Evolutionary conservation across 768 basidiomycete species (phyloP), one percentile per base, ranked within the genome.

Genomic region (Lactifluus pinguis): DNA sequence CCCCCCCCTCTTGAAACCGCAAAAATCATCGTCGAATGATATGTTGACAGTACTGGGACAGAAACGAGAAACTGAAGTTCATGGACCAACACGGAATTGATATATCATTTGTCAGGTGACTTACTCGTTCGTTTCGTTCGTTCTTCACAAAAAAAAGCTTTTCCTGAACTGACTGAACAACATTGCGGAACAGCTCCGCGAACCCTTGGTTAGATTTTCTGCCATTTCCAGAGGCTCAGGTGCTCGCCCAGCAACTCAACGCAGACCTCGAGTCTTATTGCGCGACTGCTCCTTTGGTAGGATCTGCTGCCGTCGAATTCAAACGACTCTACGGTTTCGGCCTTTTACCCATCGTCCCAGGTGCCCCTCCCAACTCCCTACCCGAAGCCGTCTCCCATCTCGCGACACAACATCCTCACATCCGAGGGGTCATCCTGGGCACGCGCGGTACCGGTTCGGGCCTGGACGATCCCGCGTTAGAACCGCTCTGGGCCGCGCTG

Each of bases 121-220:
- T 47, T 56, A 25, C 30, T 30, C 56, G 19, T 38, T 36, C 45
- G 41, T 25, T 11, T n/a, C 7, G 25, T 25, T 25, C 25, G 25
- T 25, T 25, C 25, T 25, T 25, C 25, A 25, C 25, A 25, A 25
- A 25, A 25, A 25, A 25, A 25, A 25, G 25, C 25, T 17, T 3
- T 36, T 36, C n/a, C n/a, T n/a, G n/a, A n/a, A n/a, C 47, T 59
- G 47, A 65, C 30, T 25, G 25, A 25, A 1, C 2, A 41, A 61
- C 34, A 5, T 47, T 8, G 21, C 25, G 25, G 25, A 11, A 49
- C 66, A 91, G 90, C 70, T 82, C 88, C 29, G 92, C 92, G 30
- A 94, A 95, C 68, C 92, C 92, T 9, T 95, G 92, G 92, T 81
- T 94, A 39, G 92, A 95, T 71, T 94, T 93, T 69, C 79, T 95